Conservation (phyloP, 1,139 yeast species). For the Entelexis paramagnoliae region DNA sequence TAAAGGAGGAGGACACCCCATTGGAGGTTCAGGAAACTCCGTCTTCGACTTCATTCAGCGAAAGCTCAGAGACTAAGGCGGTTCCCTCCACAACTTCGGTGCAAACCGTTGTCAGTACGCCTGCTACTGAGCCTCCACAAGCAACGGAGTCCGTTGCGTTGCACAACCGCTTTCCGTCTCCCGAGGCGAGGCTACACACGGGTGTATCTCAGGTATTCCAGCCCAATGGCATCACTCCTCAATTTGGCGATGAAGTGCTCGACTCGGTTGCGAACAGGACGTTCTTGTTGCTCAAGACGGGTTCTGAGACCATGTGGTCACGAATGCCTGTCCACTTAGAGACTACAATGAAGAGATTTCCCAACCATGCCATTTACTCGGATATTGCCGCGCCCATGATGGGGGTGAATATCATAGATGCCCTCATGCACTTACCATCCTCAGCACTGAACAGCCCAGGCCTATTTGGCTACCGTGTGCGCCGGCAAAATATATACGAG, state of each 20-base stretch:
- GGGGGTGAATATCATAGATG: slow-evolving; percentile 31
- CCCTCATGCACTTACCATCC: slow-evolving; percentile 27
- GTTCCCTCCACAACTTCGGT: not conserved
- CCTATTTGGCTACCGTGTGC: slow-evolving; percentile 11
- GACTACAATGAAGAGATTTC: slow-evolving; percentile 30
- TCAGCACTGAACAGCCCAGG: slow-evolving; percentile 1
- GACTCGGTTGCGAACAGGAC: slow-evolving; percentile 22
- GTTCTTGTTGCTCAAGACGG: slow-evolving; percentile 33
- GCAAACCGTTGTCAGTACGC: too few relatives aligned
- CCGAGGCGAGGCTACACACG: not conserved
- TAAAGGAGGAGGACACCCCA: not conserved
- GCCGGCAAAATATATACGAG: slow-evolving; percentile 6
- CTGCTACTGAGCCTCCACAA: not conserved
- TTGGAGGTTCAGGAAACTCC: not conserved
- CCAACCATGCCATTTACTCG: slow-evolving; percentile 31
- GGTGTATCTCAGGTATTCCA: not conserved
- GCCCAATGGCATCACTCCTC: slow-evolving; percentile 1
- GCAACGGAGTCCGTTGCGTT: not conserved
- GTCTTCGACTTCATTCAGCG: not conserved
- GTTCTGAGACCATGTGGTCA: slow-evolving; percentile 31
- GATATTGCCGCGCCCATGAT: slow-evolving; percentile 30
- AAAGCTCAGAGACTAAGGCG: too few relatives aligned
- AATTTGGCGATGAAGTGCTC: slow-evolving; percentile 12
- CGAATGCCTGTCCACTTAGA: slow-evolving; percentile 32
- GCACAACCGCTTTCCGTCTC: not conserved